A percentile compares a stretch with the other conserved stretches of the same genome.
Conservation (phyloP, 2,329 filamentous ascomycete genomes). For the Talaromyces sp. region DNA sequence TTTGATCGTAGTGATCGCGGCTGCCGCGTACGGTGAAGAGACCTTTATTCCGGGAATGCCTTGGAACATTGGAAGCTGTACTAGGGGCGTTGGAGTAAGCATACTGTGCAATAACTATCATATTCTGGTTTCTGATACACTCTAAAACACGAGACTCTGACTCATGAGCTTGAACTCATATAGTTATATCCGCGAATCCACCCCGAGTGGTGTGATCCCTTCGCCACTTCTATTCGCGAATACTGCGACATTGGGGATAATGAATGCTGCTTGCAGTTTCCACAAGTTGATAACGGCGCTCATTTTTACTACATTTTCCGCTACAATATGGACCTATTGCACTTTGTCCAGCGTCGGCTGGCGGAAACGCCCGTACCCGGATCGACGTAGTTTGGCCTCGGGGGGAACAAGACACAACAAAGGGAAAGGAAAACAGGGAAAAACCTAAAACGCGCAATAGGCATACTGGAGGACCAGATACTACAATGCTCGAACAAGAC, state of each 20-base stretch:
- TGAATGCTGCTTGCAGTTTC: conserved; percentile 11
- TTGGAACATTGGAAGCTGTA: conserved; percentile 23
- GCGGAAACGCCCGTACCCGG: background rate
- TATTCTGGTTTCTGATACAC: background rate
- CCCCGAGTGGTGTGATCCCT: conserved; percentile 18
- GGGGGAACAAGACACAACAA: no score
- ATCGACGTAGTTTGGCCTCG: background rate
- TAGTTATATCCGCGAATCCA: conserved; percentile 22
- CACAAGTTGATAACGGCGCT: background rate
- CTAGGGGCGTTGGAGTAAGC: conserved; percentile 22
- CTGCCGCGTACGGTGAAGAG: conserved; percentile 24
- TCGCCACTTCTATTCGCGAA: conserved; percentile 5
- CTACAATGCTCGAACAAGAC: background rate
- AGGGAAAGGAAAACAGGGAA: background rate
- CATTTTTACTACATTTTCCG: conserved; percentile 17
- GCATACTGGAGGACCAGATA: background rate
- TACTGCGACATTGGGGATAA: conserved; percentile 18
- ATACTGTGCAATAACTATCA: background rate
- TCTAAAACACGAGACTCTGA: background rate
- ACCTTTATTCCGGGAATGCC: conserved; percentile 19
- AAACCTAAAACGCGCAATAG: background rate
- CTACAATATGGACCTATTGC: conserved; percentile 20
- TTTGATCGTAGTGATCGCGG: conserved; percentile 18
- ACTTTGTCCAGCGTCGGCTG: conserved; percentile 14
- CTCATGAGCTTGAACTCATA: background rate